These are phyloP conservation scores for Sonneratia alba DNA, from an alignment of 345 rosid genomes.

Conservation along the genomic window DNA sequence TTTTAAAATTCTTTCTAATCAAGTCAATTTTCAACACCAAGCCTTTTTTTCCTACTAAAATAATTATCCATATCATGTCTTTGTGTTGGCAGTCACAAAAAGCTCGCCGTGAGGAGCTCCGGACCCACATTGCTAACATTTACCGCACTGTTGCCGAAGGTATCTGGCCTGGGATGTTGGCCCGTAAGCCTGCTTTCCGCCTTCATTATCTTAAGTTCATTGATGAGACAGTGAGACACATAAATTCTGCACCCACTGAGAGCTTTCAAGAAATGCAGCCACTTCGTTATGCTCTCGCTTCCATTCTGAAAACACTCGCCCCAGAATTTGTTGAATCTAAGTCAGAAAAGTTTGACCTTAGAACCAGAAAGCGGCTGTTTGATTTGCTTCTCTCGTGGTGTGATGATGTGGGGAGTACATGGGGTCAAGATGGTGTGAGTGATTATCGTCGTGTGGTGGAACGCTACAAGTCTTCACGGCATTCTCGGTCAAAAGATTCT, in stretches of 20 bases:
- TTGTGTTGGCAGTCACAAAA: conserved; percentile 62
- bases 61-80: not conserved
- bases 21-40: not conserved
- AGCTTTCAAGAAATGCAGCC: conserved; percentile 84
- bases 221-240: conserved; percentile 73
- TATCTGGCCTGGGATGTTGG: conserved; percentile 94
- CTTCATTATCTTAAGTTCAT: conserved; percentile 87
- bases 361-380: conserved; percentile 79
- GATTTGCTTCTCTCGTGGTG: conserved; percentile 90
- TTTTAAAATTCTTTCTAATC: not conserved
- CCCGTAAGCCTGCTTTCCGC: conserved; percentile 74
- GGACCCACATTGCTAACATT: conserved; percentile 74
- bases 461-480: conserved; percentile 89
- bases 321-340: conserved; percentile 92
- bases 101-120: conserved; percentile 91
- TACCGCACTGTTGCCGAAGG: conserved; percentile 86
- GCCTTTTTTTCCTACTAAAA: not conserved
- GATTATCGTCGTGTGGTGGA: conserved; percentile 98
- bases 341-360: conserved; percentile 83
- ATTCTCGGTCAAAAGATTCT: conserved; percentile 87
- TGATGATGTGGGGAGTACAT: conserved; percentile 71
- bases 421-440: conserved; percentile 79
- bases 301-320: conserved; percentile 79
- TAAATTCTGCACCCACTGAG: conserved; percentile 48
- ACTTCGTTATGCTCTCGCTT: conserved; percentile 87